Percentiles rank a stretch among this genome's conserved stretches.
Conservation (phyloP, 805 yeast genomes). For the Zygoascus bituminiphila region DNA sequence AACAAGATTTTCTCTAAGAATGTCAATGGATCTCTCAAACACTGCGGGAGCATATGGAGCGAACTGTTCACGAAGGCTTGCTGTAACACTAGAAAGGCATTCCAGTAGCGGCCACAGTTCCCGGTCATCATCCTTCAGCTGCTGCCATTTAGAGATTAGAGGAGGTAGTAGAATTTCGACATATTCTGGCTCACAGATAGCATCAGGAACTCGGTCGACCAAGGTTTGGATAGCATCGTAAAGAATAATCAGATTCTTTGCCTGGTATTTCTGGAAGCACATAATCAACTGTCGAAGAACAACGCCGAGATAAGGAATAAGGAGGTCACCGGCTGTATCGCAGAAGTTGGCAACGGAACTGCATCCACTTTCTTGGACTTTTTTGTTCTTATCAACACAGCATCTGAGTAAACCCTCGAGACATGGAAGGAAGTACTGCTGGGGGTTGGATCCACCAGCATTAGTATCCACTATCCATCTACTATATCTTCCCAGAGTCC, state of each 20-base stretch:
- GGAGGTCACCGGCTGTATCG: slow-evolving; percentile 63
- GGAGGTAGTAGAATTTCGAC: slow-evolving; percentile 69
- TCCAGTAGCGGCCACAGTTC: slow-evolving; percentile 89
- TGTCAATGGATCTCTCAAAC: slow-evolving; percentile 66
- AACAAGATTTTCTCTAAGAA: slow-evolving; percentile 60
- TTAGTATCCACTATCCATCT: slow-evolving; percentile 55
- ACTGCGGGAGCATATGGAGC: slow-evolving; percentile 86
- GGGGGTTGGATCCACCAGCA: slow-evolving; percentile 32
- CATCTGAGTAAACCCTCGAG: slow-evolving; percentile 67
- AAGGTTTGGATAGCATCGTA: slow-evolving; percentile 90
- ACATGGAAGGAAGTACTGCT: slow-evolving; percentile 66
- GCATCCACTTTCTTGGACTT: slow-evolving; percentile 94
- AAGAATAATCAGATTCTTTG: slow-evolving; percentile 69
- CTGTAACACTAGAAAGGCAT: slow-evolving; percentile 87
- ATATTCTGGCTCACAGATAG: slow-evolving; percentile 41
- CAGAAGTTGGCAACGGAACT: slow-evolving; percentile 77
- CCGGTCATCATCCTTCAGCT: slow-evolving; percentile 64
- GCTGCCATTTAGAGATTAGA: slow-evolving; percentile 72
- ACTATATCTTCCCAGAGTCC: slow-evolving; percentile 87
- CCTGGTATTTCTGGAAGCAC: slow-evolving; percentile 72
- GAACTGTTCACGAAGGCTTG: slow-evolving; percentile 73
- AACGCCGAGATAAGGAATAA: slow-evolving; percentile 56
- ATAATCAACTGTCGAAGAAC: slow-evolving; percentile 60
- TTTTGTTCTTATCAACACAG: slow-evolving; percentile 74
- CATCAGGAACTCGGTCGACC: slow-evolving; percentile 64